phyloP scores from a whole-genome alignment of 169 alveolate species.

The Plasmodium cynomolgi region DNA sequence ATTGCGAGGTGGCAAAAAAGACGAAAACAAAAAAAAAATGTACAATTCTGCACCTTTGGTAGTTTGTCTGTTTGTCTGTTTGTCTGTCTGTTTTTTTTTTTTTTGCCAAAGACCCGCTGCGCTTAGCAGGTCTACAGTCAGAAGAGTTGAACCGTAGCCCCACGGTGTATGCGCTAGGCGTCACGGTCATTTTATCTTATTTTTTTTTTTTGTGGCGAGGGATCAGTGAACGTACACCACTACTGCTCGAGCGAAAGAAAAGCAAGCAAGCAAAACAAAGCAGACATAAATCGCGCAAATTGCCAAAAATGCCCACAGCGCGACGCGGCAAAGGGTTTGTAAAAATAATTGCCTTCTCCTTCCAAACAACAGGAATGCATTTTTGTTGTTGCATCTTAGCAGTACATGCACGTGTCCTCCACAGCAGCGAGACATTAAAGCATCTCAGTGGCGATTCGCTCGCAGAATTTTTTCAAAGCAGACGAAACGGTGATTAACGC shows the following conservation, averaged over 20 bases:
- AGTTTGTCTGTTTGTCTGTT: not conserved
- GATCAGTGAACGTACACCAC: not conserved
- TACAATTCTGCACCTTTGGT: not conserved
- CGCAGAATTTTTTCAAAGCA: not conserved
- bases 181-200: not conserved
- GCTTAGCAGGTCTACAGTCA: too few species aligned
- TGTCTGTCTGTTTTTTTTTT: too few species aligned
- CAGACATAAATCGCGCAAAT: not conserved
- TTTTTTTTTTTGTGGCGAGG: not conserved
- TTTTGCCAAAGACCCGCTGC: not conserved
- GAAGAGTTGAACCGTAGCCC: not conserved
- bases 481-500: not conserved
- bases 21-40: not conserved
- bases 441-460: not conserved
- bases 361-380: not conserved
- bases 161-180: not conserved
- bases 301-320: not conserved
- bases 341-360: not conserved
- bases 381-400: not conserved
- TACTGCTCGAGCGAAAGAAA: not conserved
- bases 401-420: not conserved
- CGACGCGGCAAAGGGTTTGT: not conserved
- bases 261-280: not conserved
- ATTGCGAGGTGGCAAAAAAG: not conserved
- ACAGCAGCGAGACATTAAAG: not conserved